Conservation (phyloP, 2,329 filamentous ascomycete species). For the Aspergillus amoenus region DNA sequence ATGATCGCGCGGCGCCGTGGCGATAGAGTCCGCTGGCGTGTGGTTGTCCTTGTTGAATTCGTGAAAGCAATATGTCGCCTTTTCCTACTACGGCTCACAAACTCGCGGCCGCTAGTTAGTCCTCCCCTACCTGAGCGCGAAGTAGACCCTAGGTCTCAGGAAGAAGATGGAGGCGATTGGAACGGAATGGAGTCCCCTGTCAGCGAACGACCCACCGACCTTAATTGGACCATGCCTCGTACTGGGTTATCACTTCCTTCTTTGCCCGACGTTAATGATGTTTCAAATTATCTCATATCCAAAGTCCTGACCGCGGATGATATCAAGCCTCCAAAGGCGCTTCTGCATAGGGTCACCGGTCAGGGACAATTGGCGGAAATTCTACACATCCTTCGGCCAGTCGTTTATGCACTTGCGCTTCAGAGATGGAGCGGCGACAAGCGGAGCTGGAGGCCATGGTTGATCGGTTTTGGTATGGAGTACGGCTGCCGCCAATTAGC, state of each 20-base stretch:
- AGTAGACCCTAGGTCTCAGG: constrained; percentile 63
- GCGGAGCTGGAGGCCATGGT: constrained; percentile 87
- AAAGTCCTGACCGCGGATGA: constrained; percentile 94
- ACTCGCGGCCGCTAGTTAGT: constrained; percentile 76
- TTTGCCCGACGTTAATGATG: constrained; percentile 76
- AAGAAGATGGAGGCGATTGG: constrained; percentile 46
- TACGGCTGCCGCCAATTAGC: constrained; percentile 83
- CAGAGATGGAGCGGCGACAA: constrained; percentile 69
- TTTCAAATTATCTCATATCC: constrained; percentile 80
- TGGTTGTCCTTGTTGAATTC: constrained; percentile 79
- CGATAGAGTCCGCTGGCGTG: constrained; percentile 77
- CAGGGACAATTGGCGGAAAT: constrained; percentile 82
- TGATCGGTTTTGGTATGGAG: constrained; percentile 81
- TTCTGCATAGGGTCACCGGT: constrained; percentile 72
- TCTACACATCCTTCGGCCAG: constrained; percentile 85
- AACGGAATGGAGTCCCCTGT: constrained; percentile 49
- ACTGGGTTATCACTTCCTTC: constrained; percentile 83
- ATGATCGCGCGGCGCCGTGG: constrained; percentile 90
- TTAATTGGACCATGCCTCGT: constrained; percentile 87
- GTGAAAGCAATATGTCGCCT: constrained; percentile 84
- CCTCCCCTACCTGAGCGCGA: constrained; percentile 86
- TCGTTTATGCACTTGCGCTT: constrained; percentile 82
- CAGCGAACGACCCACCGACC: constrained; percentile 42
- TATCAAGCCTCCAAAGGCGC: constrained; percentile 83
- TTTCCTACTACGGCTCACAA: constrained; percentile 76